These are phyloP conservation scores for Petunia secreta DNA, from an alignment of 257 asterid species.

Conservation along the genomic window DNA sequence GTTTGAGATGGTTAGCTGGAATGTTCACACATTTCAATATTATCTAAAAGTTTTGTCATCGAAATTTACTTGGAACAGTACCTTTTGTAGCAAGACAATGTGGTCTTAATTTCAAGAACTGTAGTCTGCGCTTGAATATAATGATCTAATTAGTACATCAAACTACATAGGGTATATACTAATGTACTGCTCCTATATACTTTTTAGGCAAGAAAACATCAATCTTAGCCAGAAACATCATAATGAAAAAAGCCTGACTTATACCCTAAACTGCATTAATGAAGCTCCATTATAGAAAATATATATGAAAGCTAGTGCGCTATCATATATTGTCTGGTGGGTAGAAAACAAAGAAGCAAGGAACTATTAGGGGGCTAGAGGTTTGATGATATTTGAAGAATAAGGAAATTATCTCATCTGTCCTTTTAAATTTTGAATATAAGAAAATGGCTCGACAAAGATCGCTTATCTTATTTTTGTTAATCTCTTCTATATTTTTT, in stretches of 20 bases:
- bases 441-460: no score
- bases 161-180: background rate
- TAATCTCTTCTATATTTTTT: no score
- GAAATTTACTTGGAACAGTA: background rate
- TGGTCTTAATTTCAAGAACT: constrained; percentile 5
- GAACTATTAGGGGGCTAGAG: background rate
- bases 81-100: constrained; percentile 16
- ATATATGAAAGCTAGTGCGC: background rate
- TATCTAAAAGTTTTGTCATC: background rate
- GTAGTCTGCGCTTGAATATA: background rate
- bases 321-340: background rate
- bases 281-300: background rate
- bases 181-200: background rate
- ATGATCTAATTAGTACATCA: background rate
- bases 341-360: constrained; percentile 10
- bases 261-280: background rate
- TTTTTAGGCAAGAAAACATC: background rate
- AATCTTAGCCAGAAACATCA: background rate
- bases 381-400: background rate
- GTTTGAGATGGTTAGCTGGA: no score
- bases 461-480: no score
- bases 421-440: no score
- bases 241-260: background rate
- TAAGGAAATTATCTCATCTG: no score
- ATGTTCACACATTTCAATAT: no score